Evolutionary conservation across 179 eudicot species (phyloP), one percentile per base, ranked within the genome.

Genomic region (Spinacia oleracea): DNA sequence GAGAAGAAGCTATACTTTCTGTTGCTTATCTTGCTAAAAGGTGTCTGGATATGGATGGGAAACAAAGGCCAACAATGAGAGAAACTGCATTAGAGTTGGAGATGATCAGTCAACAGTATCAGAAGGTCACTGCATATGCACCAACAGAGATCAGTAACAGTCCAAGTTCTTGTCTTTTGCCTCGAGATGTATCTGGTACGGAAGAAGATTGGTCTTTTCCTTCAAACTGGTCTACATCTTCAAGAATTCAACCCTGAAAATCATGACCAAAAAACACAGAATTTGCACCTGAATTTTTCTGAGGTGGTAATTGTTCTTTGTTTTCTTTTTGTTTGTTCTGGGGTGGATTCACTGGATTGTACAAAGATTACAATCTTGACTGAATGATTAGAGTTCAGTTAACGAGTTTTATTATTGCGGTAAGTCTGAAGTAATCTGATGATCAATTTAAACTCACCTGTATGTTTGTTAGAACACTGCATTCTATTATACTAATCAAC

Each of bases 41-140:
- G 7, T 88, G 84, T 77, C 43, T 86, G n/a, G 78, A 76, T 35
- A 71, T 84, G 71, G 71, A 74, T 11, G 88, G 84, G n/a, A 82
- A 72, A 1, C 70, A 77, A 14, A 74, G 91, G 77, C 91, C 91
- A 2, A 84, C 84, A 45, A 84, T 81, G 86, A 84, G 21, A 70
- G 77, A 84, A 63, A 66, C 69, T 34, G 59, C 74, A 0, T 38
- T 73, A 27, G 65, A 60, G 50, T 45, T 79, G 38, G 81, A 73
- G 72, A 56, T 67, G 5, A 64, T 73, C 65, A 73, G 77, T 72
- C 62, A 72, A 46, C 32, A 23, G 32, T 51, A 38, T 15, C 9
- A 66, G 34, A 38, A 38, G 40, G 40, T 53, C 27, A 21, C 9
- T 34, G 55, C 40, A 6, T 32, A 15, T 45, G 35, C 21, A 60